A percentile compares a stretch with the other conserved stretches of the same genome.
phyloP scores from a whole-genome alignment of 1,284 basidiomycete genomes.

The Cutaneotrichosporon dermatis region DNA sequence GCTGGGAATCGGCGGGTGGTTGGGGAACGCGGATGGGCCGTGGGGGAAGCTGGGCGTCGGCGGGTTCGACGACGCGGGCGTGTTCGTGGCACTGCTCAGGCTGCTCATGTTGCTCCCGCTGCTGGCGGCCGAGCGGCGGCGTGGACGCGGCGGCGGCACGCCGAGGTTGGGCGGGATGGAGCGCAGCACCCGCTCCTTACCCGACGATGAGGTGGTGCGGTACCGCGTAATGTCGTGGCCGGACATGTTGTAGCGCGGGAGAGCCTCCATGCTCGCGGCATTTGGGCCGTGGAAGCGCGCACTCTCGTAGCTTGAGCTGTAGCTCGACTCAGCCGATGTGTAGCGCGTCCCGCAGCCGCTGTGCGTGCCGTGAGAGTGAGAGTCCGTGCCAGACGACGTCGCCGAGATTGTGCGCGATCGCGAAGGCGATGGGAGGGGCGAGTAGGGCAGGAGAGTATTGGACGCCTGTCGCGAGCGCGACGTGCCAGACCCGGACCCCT shows the following conservation, averaged over 20 bases:
- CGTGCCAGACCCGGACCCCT: not conserved
- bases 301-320: not conserved
- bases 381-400: not conserved
- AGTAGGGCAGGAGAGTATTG: too few relatives aligned
- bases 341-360: too few relatives aligned
- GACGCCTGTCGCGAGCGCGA: not conserved
- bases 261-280: not conserved
- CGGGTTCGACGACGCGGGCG: too few relatives aligned
- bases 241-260: not conserved
- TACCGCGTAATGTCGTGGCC: not conserved
- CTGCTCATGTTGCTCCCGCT: not conserved
- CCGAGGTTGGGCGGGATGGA: not conserved
- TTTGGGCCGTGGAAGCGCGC: too few relatives aligned
- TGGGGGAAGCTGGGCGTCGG: too few relatives aligned
- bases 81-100: not conserved
- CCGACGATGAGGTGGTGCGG: not conserved
- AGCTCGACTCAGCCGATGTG: not conserved
- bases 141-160: not conserved
- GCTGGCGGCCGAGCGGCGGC: not conserved
- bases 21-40: too few relatives aligned
- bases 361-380: not conserved
- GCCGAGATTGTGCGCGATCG: not conserved
- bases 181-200: not conserved
- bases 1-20: too few relatives aligned
- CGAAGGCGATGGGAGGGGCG: too few relatives aligned